Percentiles rank a stretch among this genome's conserved stretches.
Conservation (phyloP, 129 eudicot species). For the Silybum marianum region DNA sequence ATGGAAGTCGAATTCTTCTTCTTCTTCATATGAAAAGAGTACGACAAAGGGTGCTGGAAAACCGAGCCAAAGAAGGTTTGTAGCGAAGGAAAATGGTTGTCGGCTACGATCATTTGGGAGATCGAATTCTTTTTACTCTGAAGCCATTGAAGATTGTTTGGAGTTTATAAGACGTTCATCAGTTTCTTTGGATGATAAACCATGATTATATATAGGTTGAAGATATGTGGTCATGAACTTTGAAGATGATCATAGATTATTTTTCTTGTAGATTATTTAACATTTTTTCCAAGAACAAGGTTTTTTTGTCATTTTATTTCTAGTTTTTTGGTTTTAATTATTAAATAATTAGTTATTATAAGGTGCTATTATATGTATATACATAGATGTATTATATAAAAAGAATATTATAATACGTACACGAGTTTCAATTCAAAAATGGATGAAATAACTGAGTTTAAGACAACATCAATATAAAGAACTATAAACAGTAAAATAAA, state of each 20-base stretch:
- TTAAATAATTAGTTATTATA: conserved; percentile 1
- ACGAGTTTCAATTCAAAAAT: too few relatives aligned
- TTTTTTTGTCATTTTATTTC: background rate
- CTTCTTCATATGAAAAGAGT: conserved; percentile 34
- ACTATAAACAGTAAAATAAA: too few relatives aligned
- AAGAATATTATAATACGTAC: background rate
- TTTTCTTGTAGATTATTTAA: conserved; percentile 16
- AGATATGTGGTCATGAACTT: conserved; percentile 13
- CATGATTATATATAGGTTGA: conserved; percentile 23
- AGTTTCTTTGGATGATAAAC: conserved; percentile 56
- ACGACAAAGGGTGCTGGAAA: background rate
- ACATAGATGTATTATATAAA: background rate
- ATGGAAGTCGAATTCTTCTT: conserved; percentile 35
- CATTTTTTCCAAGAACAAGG: background rate
- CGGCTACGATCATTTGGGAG: conserved; percentile 52
- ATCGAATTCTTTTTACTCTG: conserved; percentile 87
- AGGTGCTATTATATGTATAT: background rate
- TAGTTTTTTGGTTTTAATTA: background rate
- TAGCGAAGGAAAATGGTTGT: conserved; percentile 22
- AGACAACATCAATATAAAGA: too few relatives aligned
- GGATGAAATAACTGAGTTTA: too few relatives aligned
- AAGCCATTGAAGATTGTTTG: conserved; percentile 97
- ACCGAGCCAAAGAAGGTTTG: conserved; percentile 31
- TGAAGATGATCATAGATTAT: background rate
- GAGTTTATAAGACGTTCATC: conserved; percentile 86